Percentiles rank a stretch among this genome's conserved stretches.
Evolutionary conservation across 768 basidiomycete species (phyloP).

Genomic region (Mycena galericulata): DNA sequence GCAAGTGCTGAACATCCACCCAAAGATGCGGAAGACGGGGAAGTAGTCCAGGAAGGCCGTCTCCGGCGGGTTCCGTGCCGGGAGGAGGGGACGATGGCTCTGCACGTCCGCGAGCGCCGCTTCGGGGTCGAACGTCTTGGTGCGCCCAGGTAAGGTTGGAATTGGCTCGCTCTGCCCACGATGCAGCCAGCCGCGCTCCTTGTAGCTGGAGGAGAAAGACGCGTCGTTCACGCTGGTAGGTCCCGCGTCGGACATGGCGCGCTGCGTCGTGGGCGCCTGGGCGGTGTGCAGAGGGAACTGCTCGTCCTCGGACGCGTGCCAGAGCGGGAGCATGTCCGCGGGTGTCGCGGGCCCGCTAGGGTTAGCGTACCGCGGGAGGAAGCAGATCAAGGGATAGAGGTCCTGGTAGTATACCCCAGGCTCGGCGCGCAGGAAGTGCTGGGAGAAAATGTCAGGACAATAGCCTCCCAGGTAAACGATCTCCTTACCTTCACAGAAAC

Average conservation of each 20-base stretch:
- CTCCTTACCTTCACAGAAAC: conserved; percentile 73
- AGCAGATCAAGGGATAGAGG: conserved; percentile 75
- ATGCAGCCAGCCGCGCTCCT: conserved; percentile 28
- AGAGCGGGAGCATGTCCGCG: conserved; percentile 66
- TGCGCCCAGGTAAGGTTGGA: too few relatives aligned
- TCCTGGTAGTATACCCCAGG: conserved; percentile 79
- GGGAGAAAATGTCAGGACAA: too few relatives aligned
- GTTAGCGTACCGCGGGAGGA: conserved; percentile 71
- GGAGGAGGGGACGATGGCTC: conserved; percentile 56
- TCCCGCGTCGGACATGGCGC: conserved; percentile 14
- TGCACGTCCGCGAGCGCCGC: conserved; percentile 55
- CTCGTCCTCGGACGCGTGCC: conserved; percentile 58
- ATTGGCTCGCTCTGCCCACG: too few relatives aligned
- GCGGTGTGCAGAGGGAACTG: conserved; percentile 32
- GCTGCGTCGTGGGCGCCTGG: too few relatives aligned
- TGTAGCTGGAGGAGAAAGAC: not conserved
- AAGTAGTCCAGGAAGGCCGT: too few relatives aligned
- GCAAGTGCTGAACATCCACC: conserved; percentile 50
- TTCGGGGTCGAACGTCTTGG: conserved; percentile 58
- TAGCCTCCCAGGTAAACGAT: too few relatives aligned
- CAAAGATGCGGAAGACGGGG: conserved; percentile 68
- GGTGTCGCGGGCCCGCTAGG: conserved; percentile 40
- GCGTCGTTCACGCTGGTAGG: conserved; percentile 3
- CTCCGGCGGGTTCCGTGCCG: conserved; percentile 75
- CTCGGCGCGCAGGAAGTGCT: conserved; percentile 76